Conservation (phyloP, 441 rosid genomes). For the Macaranga tanarius region DNA sequence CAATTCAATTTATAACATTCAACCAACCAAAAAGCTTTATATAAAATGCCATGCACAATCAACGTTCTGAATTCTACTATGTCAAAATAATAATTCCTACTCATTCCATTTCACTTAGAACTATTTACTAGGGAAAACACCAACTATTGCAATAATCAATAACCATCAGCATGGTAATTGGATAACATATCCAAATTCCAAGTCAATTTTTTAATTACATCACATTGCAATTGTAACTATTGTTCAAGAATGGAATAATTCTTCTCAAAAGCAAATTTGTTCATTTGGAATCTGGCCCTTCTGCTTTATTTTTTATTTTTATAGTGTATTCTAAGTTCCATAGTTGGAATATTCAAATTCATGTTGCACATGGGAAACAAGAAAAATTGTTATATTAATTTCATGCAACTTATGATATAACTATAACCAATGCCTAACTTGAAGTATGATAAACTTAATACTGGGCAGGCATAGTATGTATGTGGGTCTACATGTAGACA, state of each 20-base stretch:
- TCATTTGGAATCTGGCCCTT: not conserved
- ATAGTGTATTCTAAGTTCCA: not conserved
- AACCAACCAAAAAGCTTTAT: not conserved
- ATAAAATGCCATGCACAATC: not conserved
- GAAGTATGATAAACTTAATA: not conserved
- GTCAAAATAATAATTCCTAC: too few species aligned
- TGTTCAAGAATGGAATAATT: not conserved
- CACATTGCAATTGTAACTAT: not conserved
- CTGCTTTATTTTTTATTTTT: not conserved
- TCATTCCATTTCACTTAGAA: not conserved
- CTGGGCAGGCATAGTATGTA: not conserved
- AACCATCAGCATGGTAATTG: not conserved
- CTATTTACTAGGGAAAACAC: not conserved
- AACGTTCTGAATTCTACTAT: not conserved
- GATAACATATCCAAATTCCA: not conserved
- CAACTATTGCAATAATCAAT: not conserved
- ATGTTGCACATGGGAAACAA: not conserved
- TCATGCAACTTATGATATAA: not conserved
- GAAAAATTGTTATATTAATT: not conserved
- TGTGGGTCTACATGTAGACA: not conserved
- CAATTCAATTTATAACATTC: not conserved
- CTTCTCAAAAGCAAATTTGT: not conserved
- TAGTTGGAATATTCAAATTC: not conserved
- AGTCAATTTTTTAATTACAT: not conserved
- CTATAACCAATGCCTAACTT: not conserved